Base-by-base conservation (phyloP, 495 filamentous ascomycete genomes). In the Podospora conica region DNA sequence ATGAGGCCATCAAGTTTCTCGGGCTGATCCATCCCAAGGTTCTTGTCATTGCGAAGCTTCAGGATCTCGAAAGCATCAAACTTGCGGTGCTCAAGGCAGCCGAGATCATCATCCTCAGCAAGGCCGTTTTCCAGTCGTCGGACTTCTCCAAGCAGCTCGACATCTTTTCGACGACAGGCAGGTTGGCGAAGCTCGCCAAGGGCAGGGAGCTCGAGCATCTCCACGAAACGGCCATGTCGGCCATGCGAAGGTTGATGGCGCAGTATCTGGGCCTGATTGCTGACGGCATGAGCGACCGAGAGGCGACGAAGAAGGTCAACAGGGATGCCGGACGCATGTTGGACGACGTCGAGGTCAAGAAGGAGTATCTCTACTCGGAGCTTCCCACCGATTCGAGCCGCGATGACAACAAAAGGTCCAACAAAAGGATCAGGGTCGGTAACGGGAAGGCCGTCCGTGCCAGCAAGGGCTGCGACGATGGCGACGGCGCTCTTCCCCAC, bases 1-100 rank as follows among this genome's bases (percentile, higher is more conserved):
- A 70, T 0, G 89, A 95, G 67, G 82, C 86, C 4, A 22, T 33
- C 0, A 86, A 87, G 55, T 93, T 92, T 68, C 66, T 80, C 27
- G 74, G 72, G 0, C 31, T 70, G 1, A 4, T 28, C 0, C 68
- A 65, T 0, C 74, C 79, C 23, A 74, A 78, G 1, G 70, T 89
- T 1, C 27, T 89, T 6, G 65, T 75, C 3, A 79, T 89, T 61
- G 66, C 63, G 9, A 73, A 55, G 0, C 31, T 68, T 9, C 1
- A 12, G 0, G 62, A 69, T 6, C 68, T 86, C 18, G 28, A 28
- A 22, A 71, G 66, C 9, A 48, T 65, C 2, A 74, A 72, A 3
- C 73, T 88, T 10, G 15, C 64, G 2, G 68, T 78, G 21, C 72
- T 91, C 20, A 66, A 76, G 56, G n/a, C 74, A 0, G 84, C 86